A percentile compares a stretch with the other conserved stretches of the same genome.
Conservation (phyloP, 176 grass and related monocot species). For the Oryza longistaminata region DNA sequence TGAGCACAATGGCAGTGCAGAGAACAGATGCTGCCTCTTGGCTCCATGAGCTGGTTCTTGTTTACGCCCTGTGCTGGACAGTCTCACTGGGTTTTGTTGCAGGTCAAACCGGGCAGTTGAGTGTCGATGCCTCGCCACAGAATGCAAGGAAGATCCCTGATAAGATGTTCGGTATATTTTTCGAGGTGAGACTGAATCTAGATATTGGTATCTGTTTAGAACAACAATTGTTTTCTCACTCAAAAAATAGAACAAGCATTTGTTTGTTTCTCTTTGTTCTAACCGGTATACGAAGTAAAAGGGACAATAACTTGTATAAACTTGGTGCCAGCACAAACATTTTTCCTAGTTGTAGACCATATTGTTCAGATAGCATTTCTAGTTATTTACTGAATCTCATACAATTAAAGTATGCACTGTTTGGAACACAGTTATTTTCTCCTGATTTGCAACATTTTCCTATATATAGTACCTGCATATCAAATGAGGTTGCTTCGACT, state of each 20-base stretch:
- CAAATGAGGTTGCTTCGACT: background rate
- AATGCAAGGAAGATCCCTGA: slow-evolving; percentile 72
- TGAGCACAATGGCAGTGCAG: slow-evolving; percentile 31
- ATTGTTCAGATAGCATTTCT: background rate
- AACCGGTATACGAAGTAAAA: background rate
- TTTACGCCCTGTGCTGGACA: slow-evolving; percentile 32
- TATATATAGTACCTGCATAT: background rate
- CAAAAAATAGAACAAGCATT: background rate
- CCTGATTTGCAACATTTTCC: background rate
- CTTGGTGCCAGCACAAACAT: background rate
- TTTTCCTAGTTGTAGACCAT: background rate
- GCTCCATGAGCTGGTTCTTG: background rate
- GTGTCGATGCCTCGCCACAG: slow-evolving; percentile 58
- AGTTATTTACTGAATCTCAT: background rate
- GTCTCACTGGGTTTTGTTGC: slow-evolving; percentile 2
- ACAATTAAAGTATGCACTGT: background rate
- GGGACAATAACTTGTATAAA: background rate
- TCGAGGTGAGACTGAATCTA: slow-evolving; percentile 60
- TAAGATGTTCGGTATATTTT: slow-evolving; percentile 94
- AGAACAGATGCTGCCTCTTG: background rate
- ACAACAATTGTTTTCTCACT: too few relatives aligned
- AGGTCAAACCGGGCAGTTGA: slow-evolving; percentile 52
- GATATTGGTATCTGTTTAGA: background rate
- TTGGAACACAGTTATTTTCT: background rate
- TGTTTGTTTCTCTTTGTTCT: too few relatives aligned